These are phyloP conservation scores for Candida ovalis DNA, from an alignment of 805 yeast species.

Conservation along the genomic window DNA sequence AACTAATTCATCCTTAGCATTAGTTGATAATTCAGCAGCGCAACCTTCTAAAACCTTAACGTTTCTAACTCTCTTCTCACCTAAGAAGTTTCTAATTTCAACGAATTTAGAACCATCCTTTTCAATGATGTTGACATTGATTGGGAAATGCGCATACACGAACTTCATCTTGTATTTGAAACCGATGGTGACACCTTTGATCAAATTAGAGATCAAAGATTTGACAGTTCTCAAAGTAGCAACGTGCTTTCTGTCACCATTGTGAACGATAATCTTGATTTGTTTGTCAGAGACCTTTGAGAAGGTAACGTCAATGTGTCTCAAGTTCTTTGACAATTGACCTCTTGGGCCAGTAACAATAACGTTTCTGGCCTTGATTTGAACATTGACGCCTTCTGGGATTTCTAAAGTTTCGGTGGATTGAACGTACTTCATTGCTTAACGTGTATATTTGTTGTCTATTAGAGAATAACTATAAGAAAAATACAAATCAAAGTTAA, in stretches of 20 bases:
- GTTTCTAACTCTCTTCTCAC: conserved; percentile 96
- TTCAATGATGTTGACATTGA: conserved; percentile 89
- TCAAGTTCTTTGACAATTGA: conserved; percentile 80
- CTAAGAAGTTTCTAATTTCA: conserved; percentile 99
- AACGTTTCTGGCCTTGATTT: conserved; percentile 86
- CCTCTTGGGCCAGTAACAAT: conserved; percentile 99
- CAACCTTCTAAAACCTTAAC: conserved; percentile 90
- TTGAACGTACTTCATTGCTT: conserved; percentile 56
- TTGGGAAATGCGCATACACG: conserved; percentile 99
- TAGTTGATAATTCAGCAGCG: conserved; percentile 70
- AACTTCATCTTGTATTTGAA: conserved; percentile 99
- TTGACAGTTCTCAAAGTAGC: conserved; percentile 99
- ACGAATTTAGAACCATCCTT: conserved; percentile 69
- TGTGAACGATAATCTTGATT: conserved; percentile 89
- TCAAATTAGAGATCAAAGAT: conserved; percentile 88
- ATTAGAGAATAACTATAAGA: not conserved
- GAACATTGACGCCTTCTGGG: conserved; percentile 92
- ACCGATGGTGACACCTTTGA: conserved; percentile 99
- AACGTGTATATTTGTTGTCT: not conserved
- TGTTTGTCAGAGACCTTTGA: conserved; percentile 64
- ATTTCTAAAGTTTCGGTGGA: conserved; percentile 54
- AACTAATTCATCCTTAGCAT: conserved; percentile 91
- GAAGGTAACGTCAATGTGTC: conserved; percentile 95
- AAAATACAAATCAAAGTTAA: not conserved
- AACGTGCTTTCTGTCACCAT: conserved; percentile 99